Evolutionary conservation across 2,329 filamentous ascomycete genomes (phyloP), one percentile per base, ranked within the genome.

Genomic region (Volutella citrinella): DNA sequence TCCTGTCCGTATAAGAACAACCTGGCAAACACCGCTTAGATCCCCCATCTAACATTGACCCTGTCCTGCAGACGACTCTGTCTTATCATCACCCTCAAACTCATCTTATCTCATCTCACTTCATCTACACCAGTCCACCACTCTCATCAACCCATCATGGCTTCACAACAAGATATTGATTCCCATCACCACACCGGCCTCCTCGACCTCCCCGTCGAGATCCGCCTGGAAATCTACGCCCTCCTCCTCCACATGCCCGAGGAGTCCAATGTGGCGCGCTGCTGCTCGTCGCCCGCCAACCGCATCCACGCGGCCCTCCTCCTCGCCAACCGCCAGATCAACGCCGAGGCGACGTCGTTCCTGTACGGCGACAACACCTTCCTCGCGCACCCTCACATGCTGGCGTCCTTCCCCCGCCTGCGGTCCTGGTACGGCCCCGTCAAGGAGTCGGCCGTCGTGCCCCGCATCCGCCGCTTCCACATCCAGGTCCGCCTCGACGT

Each of bases 201-300:
- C 42, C 57, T 72, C 23, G 54, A 56, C 32, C 59, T 72, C 16
- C 67, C 68, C 20, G 45, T 63, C 29, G 69, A 72, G 48, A 57
- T 72, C 46, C 68, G 69, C 23, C 60, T 69, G 36, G 59, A 70
- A 34, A 66, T 72, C 42, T 71, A 70, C 56, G 38, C 50, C 15
- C 50, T 63, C 42, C 66, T 72, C 31, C 64, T 72, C 36, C 39
- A 52, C 42, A 52, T 65, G 27, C 45, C 54, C 6, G 60, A 57
- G 25, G 52, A 48, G 43, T 47, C 47, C 38, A 42, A 48, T 35
- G 45, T 47, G 40, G 30, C 40, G 38, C 33, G 35, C 38, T 37
- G 34, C 29, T 31, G 20, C 20, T 36, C 33, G 27, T 31, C 34
- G 24, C 38, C 40, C n/a, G 40, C 38, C 20, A 31, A 40, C 36